Percentiles rank a stretch among this genome's conserved stretches.
phyloP scores from a whole-genome alignment of 75 land plant species.

The Cunninghamia lanceolata region DNA sequence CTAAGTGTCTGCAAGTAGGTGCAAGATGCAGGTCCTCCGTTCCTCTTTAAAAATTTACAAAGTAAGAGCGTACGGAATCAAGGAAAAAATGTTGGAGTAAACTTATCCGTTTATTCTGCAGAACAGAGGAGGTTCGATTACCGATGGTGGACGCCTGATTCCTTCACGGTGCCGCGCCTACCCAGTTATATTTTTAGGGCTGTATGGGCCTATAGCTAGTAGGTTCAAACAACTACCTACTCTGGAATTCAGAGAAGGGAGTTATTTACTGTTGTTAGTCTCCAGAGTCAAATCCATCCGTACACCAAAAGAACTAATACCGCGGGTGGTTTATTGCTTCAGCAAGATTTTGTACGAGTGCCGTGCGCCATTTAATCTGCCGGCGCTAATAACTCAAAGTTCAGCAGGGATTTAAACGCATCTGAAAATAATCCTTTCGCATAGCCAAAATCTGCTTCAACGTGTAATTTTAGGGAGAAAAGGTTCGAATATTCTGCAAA shows the following conservation, averaged over 20 bases:
- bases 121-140: too few relatives aligned
- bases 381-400: not conserved
- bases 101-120: not conserved
- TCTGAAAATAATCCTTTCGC: not conserved
- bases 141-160: too few relatives aligned
- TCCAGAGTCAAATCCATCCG: too few relatives aligned
- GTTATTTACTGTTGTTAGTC: not conserved
- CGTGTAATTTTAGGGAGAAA: not conserved
- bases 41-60: not conserved
- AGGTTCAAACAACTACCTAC: too few relatives aligned
- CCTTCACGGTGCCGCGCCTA: too few relatives aligned
- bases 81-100: not conserved
- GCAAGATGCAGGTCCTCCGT: too few relatives aligned
- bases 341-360: not conserved
- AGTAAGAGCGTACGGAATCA: not conserved
- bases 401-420: not conserved
- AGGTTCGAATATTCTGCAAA: not conserved
- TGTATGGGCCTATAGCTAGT: too few relatives aligned
- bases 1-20: too few relatives aligned
- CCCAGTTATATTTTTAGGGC: too few relatives aligned
- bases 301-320: too few relatives aligned
- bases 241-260: not conserved
- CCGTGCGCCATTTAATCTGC: not conserved
- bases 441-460: not conserved
- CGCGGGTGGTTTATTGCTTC: not conserved